Base-by-base conservation (phyloP, 805 yeast species). In the Lipomyces yamadae region DNA sequence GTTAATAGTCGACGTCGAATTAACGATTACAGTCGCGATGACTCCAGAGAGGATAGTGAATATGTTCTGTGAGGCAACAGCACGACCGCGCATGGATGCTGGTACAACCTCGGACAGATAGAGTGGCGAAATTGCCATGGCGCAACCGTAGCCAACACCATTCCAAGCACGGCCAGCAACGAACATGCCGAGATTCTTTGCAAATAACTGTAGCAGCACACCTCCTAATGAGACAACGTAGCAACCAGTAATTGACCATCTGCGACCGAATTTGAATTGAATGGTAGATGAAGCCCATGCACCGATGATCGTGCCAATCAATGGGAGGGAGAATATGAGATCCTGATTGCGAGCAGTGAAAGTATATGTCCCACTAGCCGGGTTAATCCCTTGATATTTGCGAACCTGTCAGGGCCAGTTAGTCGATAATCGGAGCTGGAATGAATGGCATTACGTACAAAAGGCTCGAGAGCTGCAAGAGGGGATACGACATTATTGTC, bases 401-500 rank as follows among this genome's bases (percentile, higher is more conserved):
- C 30, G 24, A 32, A 58, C 58, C 61, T 58, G 39, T 10, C 7
- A 24, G 10, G 15, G 30, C 29, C 18, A 39, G 54, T 32, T 10
- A 37, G n/a, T n/a, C 24, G n/a, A 57, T 24, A 29, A 18, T 13
- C 34, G 5, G 24, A 53, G 34, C 2, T 32, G 34, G n/a, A 37
- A 35, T 32, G 15, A 4, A 30, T 7, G 18, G 18, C 15, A n/a
- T 10, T 24, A 58, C 61, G 2, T 58, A 61, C 63, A 24, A 61
- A 61, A 13, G 48, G 62, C 34, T 33, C 52, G 18, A 61, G 52
- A 34, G 62, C 61, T 10, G 53, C 61, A 15, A 61, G 24, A 7
- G 63, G 63, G n/a, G 63, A 61, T n/a, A 61, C 50, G 37, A 61
- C 61, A 15, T 61, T 58, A 63, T 61, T 56, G 18, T 61, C 63